Percentiles rank a stretch among this genome's conserved stretches.
Conservation (phyloP, 768 basidiomycete genomes). For the Rubroboletus satanas region DNA sequence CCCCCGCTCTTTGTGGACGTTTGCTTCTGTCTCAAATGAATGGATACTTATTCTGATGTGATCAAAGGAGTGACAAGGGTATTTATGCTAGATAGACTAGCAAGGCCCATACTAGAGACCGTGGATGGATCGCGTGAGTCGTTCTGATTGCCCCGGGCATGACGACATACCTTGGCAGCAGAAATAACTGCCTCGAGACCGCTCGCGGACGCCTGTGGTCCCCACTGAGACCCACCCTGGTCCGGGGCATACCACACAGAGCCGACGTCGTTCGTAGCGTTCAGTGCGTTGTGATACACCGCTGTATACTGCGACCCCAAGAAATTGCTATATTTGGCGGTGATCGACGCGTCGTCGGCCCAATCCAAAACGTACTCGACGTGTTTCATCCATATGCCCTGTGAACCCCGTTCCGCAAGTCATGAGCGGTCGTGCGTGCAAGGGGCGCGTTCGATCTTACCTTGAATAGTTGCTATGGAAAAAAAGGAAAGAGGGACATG, state of each 20-base stretch:
- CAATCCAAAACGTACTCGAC: conserved; percentile 47
- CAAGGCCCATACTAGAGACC: conserved; percentile 19
- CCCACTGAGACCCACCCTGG: conserved; percentile 27
- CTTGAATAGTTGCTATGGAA: conserved; percentile 32
- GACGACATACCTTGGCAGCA: conserved; percentile 22
- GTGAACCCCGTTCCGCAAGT: neutral
- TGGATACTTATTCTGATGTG: conserved; percentile 3
- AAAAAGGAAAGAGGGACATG: neutral
- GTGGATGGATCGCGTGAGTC: neutral
- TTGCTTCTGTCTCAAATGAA: conserved; percentile 10
- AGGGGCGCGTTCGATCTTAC: neutral
- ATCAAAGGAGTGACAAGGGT: neutral
- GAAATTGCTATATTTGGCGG: conserved; percentile 38
- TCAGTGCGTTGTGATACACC: conserved; percentile 37
- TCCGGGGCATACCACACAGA: conserved; percentile 31
- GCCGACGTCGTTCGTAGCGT: conserved; percentile 39
- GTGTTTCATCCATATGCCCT: conserved; percentile 49
- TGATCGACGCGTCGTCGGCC: conserved; percentile 40
- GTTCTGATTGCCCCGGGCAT: neutral
- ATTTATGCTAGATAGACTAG: neutral
- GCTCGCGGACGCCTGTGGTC: conserved; percentile 28
- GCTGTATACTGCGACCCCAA: conserved; percentile 38
- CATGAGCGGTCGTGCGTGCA: too few species aligned
- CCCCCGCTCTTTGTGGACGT: neutral
- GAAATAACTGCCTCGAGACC: conserved; percentile 31